A percentile compares a stretch with the other conserved stretches of the same genome.
Conservation (phyloP, 2,329 filamentous ascomycete species). For the Diaporthe ilicicola region DNA sequence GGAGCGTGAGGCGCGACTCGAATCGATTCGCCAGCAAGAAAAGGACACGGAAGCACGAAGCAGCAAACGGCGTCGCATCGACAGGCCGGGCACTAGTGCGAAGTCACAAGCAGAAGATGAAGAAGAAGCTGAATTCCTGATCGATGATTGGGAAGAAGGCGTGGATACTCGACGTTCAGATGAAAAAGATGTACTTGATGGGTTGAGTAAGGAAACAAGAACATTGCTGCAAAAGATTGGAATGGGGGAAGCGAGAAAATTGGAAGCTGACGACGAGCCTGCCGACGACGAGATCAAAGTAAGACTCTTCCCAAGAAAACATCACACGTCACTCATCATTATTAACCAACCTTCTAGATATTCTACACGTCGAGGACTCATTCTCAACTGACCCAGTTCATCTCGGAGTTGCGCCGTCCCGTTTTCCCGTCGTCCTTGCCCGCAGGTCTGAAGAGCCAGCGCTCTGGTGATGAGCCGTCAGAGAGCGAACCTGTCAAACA, state of each 20-base stretch:
- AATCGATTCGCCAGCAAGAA: slow-evolving; percentile 70
- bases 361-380: slow-evolving; percentile 94
- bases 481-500: slow-evolving; percentile 75
- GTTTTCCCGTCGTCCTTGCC: slow-evolving; percentile 77
- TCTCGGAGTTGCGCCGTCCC: slow-evolving; percentile 83
- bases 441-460: slow-evolving; percentile 39
- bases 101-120: slow-evolving; percentile 47
- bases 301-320: slow-evolving; percentile 28
- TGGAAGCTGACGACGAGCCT: slow-evolving; percentile 47
- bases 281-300: slow-evolving; percentile 75
- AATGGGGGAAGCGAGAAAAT: slow-evolving; percentile 47
- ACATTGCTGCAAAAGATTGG: slow-evolving; percentile 75
- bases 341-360: slow-evolving; percentile 57
- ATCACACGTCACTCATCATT: not conserved
- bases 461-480: slow-evolving; percentile 5
- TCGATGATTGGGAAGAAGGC: slow-evolving; percentile 73
- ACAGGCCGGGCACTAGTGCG: slow-evolving; percentile 41
- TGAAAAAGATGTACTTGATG: slow-evolving; percentile 53
- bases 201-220: slow-evolving; percentile 78
- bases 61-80: slow-evolving; percentile 56
- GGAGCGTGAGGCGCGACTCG: slow-evolving; percentile 77
- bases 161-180: slow-evolving; percentile 38
- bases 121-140: slow-evolving; percentile 72
- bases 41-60: slow-evolving; percentile 62
- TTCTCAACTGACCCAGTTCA: slow-evolving; percentile 89